These are phyloP conservation scores for Sporisorium scitamineum DNA, from an alignment of 1,284 basidiomycete species.

Conservation along the genomic window DNA sequence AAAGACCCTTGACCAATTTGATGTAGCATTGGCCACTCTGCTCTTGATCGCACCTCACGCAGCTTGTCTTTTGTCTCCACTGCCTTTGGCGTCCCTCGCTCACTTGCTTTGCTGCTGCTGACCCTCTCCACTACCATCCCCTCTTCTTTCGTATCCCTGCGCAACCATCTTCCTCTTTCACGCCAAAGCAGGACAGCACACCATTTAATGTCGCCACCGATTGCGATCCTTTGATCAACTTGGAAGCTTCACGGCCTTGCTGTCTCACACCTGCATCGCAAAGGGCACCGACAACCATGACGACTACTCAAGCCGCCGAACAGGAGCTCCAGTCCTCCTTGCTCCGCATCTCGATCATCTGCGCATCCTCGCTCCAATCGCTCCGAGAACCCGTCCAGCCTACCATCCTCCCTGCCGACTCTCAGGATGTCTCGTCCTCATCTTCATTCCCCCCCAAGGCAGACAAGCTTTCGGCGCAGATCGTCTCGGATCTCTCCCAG, in stretches of 20 bases:
- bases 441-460: slow-evolving; percentile 23
- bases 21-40: background rate
- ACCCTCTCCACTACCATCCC: background rate
- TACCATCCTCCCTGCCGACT: slow-evolving; percentile 24
- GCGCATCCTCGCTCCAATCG: slow-evolving; percentile 60
- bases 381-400: slow-evolving; percentile 49
- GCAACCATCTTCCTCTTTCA: background rate
- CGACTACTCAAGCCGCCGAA: slow-evolving; percentile 24
- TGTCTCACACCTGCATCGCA: no score
- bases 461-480: slow-evolving; percentile 44
- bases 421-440: slow-evolving; percentile 5
- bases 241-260: background rate
- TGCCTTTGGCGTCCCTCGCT: background rate
- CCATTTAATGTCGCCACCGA: background rate
- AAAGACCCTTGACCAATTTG: no score
- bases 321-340: slow-evolving; percentile 57
- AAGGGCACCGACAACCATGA: no score
- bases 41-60: background rate
- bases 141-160: background rate
- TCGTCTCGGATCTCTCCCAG: slow-evolving; percentile 46
- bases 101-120: background rate
- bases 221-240: background rate
- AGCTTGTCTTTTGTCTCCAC: no score
- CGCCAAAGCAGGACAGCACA: background rate
- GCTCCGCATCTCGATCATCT: slow-evolving; percentile 60